Conservation (phyloP, 345 rosid species). For the Aquilaria sinensis region DNA sequence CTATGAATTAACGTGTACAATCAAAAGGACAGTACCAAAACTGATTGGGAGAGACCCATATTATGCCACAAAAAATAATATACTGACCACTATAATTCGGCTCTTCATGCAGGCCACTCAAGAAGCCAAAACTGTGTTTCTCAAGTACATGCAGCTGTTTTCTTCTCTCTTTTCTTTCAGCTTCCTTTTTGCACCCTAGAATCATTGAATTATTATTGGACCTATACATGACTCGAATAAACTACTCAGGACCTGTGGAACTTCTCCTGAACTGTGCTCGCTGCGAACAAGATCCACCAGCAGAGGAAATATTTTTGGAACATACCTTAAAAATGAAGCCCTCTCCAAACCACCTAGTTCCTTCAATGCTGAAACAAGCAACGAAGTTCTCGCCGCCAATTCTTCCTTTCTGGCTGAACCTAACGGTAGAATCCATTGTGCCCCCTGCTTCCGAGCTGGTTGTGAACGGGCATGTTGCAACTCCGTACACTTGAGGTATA, state of each 20-base stretch:
- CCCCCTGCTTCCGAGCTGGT: conserved; percentile 18
- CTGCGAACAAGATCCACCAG: conserved; percentile 73
- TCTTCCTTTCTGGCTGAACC: conserved; percentile 76
- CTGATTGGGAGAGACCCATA: too few species aligned
- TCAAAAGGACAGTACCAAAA: too few species aligned
- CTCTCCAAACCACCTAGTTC: conserved; percentile 42
- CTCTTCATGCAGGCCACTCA: conserved; percentile 5
- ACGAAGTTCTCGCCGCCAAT: conserved; percentile 60
- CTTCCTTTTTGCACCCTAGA: background rate
- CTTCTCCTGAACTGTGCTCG: conserved; percentile 85
- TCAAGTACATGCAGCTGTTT: conserved; percentile 1
- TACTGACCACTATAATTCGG: background rate
- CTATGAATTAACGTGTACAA: too few species aligned
- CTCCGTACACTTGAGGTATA: conserved; percentile 53
- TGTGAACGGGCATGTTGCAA: conserved; percentile 17
- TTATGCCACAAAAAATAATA: conserved; percentile 5
- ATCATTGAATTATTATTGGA: conserved; percentile 44
- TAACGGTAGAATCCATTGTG: conserved; percentile 62
- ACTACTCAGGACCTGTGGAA: conserved; percentile 53
- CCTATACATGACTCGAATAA: conserved; percentile 82
- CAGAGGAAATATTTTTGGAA: conserved; percentile 50
- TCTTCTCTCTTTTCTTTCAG: background rate
- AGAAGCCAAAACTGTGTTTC: conserved; percentile 26
- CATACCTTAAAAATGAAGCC: conserved; percentile 49
- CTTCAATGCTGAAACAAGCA: conserved; percentile 57